Evolutionary conservation across 805 yeast genomes (phyloP), one percentile per base, ranked within the genome.

Genomic region (Candida chilensis): DNA sequence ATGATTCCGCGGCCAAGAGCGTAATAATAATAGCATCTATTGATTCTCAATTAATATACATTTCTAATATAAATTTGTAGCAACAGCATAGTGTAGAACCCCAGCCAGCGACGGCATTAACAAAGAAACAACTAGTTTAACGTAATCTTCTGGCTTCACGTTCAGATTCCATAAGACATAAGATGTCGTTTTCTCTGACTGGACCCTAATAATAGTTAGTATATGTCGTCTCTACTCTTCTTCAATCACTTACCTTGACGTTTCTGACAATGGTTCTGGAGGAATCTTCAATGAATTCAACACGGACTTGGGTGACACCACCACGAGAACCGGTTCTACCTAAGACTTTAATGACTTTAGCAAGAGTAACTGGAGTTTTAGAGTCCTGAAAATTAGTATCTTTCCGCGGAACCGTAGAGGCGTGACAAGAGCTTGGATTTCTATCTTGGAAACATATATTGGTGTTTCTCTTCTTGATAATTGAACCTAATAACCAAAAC

Each of bases 241-340:
- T 16, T 4, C 9, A 4, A 18, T 13, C 6, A 38, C 44, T 21
- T 37, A 38, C 44, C 42, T 85, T 85, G 68, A 85, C 95, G 80
- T 85, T 85, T 79, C 95, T 84, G 76, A 85, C 94, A 57, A 85
- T 85, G 60, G 92, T 81, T 78, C 95, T 83, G 69, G 92, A 74
- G 60, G 88, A 74, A 67, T 86, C 95, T 60, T 86, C 95, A 64
- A 85, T 74, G 80, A 85, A 86, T 71, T 85, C 95, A 60, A 85
- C 95, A 71, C 95, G 85, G 71, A 86, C 95, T 72, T 85, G 95
- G 72, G 95, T 85, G 70, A 85, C 95, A 78, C 96, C 96, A 83
- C 97, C 97, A 76, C 97, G 90, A 67, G 98, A 90, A 67, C 98
- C 98, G 81, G 98, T 90, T 75, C 98, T 90, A 69, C 97, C 97